Conservation (phyloP, 1,139 yeast genomes). For the Kodamaea sp. region DNA sequence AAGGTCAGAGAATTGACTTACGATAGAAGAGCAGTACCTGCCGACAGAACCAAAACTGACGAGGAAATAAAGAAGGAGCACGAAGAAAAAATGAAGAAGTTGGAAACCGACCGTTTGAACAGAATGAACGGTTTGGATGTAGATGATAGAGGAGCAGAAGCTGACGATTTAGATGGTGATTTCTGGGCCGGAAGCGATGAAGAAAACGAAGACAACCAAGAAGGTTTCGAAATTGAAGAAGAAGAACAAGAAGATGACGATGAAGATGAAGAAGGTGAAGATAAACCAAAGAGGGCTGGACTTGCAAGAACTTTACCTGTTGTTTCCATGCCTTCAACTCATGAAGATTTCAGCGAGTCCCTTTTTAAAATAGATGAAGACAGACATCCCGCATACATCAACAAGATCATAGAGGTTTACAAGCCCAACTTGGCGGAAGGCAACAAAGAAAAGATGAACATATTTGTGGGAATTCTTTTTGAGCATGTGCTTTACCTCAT, state of each 20-base stretch:
- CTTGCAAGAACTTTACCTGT: slow-evolving; percentile 12
- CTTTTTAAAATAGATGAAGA: slow-evolving; percentile 38
- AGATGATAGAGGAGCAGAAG: slow-evolving; percentile 53
- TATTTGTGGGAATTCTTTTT: slow-evolving; percentile 64
- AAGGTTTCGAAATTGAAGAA: slow-evolving; percentile 30
- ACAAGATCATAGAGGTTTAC: slow-evolving; percentile 57
- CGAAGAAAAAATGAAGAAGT: slow-evolving; percentile 61
- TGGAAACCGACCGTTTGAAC: slow-evolving; percentile 73
- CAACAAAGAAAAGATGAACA: slow-evolving; percentile 72
- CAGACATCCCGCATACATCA: slow-evolving; percentile 52
- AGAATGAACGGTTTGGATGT: slow-evolving; percentile 79
- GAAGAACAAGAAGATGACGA: slow-evolving; percentile 21
- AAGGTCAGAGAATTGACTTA: slow-evolving; percentile 76
- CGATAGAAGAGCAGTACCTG: slow-evolving; percentile 91
- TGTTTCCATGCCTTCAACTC: slow-evolving; percentile 57
- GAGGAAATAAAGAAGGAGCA: slow-evolving; percentile 78
- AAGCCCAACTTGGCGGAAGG: slow-evolving; percentile 82
- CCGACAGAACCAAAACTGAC: slow-evolving; percentile 91
- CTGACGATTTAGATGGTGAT: slow-evolving; percentile 68
- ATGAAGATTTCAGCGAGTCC: slow-evolving; percentile 47
- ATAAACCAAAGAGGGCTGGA: not conserved
- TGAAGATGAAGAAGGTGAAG: slow-evolving; percentile 2
- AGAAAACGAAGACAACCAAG: slow-evolving; percentile 46
- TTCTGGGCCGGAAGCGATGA: slow-evolving; percentile 60
- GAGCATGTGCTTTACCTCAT: slow-evolving; percentile 60